Percentiles rank a stretch among this genome's conserved stretches.
These are phyloP conservation scores for Neoboletus magnificus DNA, from an alignment of 768 basidiomycete genomes.

Conservation along the genomic window DNA sequence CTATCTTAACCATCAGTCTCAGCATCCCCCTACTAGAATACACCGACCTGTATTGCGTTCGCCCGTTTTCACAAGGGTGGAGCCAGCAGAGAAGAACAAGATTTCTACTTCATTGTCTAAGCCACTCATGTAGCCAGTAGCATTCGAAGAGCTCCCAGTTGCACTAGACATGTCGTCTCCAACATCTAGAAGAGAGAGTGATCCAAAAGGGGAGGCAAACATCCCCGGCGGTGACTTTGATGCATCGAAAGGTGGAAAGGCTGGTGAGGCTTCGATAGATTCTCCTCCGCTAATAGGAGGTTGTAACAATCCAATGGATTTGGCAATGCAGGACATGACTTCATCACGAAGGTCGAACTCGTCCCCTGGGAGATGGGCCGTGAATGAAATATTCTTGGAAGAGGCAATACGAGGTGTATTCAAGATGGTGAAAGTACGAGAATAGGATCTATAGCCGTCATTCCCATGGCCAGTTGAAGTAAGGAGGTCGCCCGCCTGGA, in stretches of 20 bases:
- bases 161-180: slow-evolving; percentile 69
- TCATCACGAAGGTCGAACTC: slow-evolving; percentile 95
- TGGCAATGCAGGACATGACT: slow-evolving; percentile 96
- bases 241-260: slow-evolving; percentile 46
- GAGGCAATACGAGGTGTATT: slow-evolving; percentile 46
- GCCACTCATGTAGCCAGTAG: slow-evolving; percentile 64
- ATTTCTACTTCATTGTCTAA: slow-evolving; percentile 98
- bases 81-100: slow-evolving; percentile 85
- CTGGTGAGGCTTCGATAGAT: slow-evolving; percentile 66
- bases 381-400: slow-evolving; percentile 24
- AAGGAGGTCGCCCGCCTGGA: slow-evolving; percentile 77
- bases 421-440: slow-evolving; percentile 48
- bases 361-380: slow-evolving; percentile 40
- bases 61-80: slow-evolving; percentile 81
- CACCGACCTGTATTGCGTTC: slow-evolving; percentile 77
- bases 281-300: slow-evolving; percentile 71
- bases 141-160: slow-evolving; percentile 54
- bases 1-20: slow-evolving; percentile 32
- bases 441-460: slow-evolving; percentile 45
- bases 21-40: background rate
- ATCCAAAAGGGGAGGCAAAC: slow-evolving; percentile 68
- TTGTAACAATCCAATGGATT: slow-evolving; percentile 92
- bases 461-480: slow-evolving; percentile 49
- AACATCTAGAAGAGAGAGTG: slow-evolving; percentile 66
- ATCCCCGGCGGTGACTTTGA: slow-evolving; percentile 34